Conservation (phyloP, 2,329 filamentous ascomycete genomes). For the Beauveria pseudobassiana region DNA sequence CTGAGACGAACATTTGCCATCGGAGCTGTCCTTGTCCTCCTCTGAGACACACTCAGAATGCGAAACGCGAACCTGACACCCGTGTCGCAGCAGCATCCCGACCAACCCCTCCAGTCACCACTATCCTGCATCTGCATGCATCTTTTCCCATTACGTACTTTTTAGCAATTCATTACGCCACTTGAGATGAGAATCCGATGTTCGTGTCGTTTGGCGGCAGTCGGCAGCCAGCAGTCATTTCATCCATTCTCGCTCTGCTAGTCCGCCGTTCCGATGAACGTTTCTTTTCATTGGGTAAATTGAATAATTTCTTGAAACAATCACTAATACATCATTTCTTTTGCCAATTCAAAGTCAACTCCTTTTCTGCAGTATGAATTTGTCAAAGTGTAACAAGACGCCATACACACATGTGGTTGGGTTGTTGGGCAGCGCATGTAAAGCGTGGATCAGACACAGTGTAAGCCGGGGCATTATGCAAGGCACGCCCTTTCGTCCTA, state of each 20-base stretch:
- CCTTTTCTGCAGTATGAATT: background rate
- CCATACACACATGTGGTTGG: background rate
- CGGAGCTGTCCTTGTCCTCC: background rate
- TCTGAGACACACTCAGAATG: constrained; percentile 2
- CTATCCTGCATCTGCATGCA: background rate
- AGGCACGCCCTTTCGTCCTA: background rate
- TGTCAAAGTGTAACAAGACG: background rate
- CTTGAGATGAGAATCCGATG: background rate
- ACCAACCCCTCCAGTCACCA: background rate
- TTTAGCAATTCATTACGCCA: background rate
- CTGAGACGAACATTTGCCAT: background rate
- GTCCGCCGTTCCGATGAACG: too few species aligned
- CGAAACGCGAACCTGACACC: constrained; percentile 1
- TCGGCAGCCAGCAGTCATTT: background rate
- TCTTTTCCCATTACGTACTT: background rate
- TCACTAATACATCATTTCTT: background rate
- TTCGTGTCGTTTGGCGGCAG: background rate
- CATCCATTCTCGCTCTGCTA: background rate
- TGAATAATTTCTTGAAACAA: background rate
- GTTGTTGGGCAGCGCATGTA: background rate
- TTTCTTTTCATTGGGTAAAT: background rate
- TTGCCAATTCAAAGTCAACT: too few species aligned
- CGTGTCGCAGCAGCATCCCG: constrained; percentile 6
- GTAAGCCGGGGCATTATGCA: background rate
- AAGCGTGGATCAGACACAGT: constrained; percentile 9